Percentiles rank a stretch among this genome's conserved stretches.
These are phyloP conservation scores for Kuraishia cidri DNA, from an alignment of 805 yeast genomes.

Conservation along the genomic window DNA sequence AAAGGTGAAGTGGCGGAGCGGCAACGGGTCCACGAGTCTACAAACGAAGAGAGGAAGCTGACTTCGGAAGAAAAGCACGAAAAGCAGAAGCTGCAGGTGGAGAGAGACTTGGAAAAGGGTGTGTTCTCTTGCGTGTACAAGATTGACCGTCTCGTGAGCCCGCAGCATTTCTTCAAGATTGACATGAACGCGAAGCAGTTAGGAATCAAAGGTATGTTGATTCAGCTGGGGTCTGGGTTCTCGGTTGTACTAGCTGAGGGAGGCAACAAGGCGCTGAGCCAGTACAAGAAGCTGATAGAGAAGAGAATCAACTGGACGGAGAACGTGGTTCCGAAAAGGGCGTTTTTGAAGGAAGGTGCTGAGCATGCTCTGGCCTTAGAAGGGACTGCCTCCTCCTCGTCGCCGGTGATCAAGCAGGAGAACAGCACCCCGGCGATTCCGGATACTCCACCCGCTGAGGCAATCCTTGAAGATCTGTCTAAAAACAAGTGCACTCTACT, in stretches of 20 bases:
- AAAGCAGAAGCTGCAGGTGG: slow-evolving; percentile 36
- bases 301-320: slow-evolving; percentile 67
- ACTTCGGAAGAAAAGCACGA: slow-evolving; percentile 46
- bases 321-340: slow-evolving; percentile 24
- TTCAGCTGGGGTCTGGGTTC: slow-evolving; percentile 32
- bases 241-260: slow-evolving; percentile 72
- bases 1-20: slow-evolving; percentile 61
- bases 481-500: slow-evolving; percentile 37
- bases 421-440: slow-evolving; percentile 9
- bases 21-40: slow-evolving; percentile 41
- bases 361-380: no score
- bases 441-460: slow-evolving; percentile 5
- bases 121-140: slow-evolving; percentile 48
- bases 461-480: slow-evolving; percentile 25
- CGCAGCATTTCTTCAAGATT: slow-evolving; percentile 64
- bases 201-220: slow-evolving; percentile 53
- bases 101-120: slow-evolving; percentile 41
- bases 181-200: slow-evolving; percentile 76
- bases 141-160: slow-evolving; percentile 44
- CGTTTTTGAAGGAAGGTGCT: slow-evolving; percentile 1
- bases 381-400: no score
- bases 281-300: slow-evolving; percentile 52
- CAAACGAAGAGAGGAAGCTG: slow-evolving; percentile 55
- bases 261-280: slow-evolving; percentile 47
- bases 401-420: not conserved